Evolutionary conservation across 2,329 filamentous ascomycete genomes (phyloP).

Genomic region (Decorospora gaudefroyi): DNA sequence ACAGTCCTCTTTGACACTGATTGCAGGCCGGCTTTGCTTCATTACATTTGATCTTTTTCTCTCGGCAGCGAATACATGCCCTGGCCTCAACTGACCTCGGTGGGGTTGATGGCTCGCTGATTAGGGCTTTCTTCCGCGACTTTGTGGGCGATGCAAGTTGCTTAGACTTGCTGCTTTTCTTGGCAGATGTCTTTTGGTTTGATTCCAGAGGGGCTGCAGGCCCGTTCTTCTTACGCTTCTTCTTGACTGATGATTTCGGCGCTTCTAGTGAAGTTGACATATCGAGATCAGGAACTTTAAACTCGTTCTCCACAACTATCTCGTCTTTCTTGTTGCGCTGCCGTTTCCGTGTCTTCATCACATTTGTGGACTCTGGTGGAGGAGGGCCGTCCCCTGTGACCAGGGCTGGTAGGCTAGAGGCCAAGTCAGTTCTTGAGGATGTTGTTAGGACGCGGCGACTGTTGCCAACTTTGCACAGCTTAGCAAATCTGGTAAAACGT

Average conservation of each 20-base stretch:
- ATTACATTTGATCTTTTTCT: conserved; percentile 42
- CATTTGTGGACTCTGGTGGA: conserved; percentile 9
- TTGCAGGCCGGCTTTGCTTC: conserved; percentile 38
- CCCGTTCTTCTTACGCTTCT: conserved; percentile 28
- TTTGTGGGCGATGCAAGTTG: conserved; percentile 22
- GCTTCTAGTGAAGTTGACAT: conserved; percentile 32
- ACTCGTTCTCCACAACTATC: conserved; percentile 17
- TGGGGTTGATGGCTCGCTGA: conserved; percentile 7
- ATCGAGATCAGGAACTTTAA: conserved; percentile 20
- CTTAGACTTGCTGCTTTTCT: conserved; percentile 27
- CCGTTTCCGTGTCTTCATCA: conserved; percentile 21
- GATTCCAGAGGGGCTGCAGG: conserved; percentile 9
- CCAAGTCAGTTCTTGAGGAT: neutral
- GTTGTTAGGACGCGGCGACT: neutral
- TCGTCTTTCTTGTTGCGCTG: conserved; percentile 27
- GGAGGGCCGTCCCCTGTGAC: conserved; percentile 6
- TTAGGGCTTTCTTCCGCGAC: conserved; percentile 16
- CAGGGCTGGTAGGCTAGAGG: conserved; percentile 10
- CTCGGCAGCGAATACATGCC: conserved; percentile 27
- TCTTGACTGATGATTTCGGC: conserved; percentile 21
- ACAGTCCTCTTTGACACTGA: conserved; percentile 36
- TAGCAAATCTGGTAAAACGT: conserved; percentile 5
- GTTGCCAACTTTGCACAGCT: neutral
- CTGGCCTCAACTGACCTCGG: conserved; percentile 22
- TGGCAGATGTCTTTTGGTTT: conserved; percentile 9